Percentiles rank a stretch among this genome's conserved stretches.
phyloP scores from a whole-genome alignment of 2,329 filamentous ascomycete genomes.

The Huntiella omanensis region DNA sequence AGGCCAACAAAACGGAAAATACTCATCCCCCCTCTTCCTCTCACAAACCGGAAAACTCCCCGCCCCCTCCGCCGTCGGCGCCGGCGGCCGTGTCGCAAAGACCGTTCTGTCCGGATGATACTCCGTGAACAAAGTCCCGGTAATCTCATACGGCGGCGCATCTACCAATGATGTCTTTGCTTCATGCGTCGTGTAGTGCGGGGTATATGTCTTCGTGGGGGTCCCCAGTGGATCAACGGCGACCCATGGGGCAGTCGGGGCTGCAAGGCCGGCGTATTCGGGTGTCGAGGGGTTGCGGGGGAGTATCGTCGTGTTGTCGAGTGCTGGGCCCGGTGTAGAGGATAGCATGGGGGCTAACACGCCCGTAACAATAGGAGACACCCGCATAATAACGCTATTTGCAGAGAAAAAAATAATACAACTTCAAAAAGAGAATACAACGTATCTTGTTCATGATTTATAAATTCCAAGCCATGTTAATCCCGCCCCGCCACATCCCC shows the following conservation, averaged over 20 bases:
- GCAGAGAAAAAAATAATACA: too few species aligned
- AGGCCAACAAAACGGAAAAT: constrained; percentile 34
- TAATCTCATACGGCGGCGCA: constrained; percentile 27
- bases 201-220: constrained; percentile 29
- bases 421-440: too few species aligned
- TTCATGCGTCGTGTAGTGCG: constrained; percentile 25
- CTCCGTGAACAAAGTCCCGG: constrained; percentile 24
- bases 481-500: too few species aligned
- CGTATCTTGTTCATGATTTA: too few species aligned
- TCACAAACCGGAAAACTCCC: constrained; percentile 26
- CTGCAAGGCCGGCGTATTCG: constrained; percentile 13
- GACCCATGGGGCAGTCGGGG: constrained; percentile 31
- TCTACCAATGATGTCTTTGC: constrained; percentile 24
- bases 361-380: too few species aligned
- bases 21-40: constrained; percentile 27
- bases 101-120: constrained; percentile 22
- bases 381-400: too few species aligned
- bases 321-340: too few species aligned
- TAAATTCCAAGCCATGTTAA: too few species aligned
- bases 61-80: constrained; percentile 23
- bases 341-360: too few species aligned
- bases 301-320: too few species aligned
- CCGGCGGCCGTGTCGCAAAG: constrained; percentile 26
- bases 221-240: constrained; percentile 28
- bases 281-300: not conserved